Evolutionary conservation across 2,329 filamentous ascomycete species (phyloP).

Genomic region (Metarhizium guizhouense): DNA sequence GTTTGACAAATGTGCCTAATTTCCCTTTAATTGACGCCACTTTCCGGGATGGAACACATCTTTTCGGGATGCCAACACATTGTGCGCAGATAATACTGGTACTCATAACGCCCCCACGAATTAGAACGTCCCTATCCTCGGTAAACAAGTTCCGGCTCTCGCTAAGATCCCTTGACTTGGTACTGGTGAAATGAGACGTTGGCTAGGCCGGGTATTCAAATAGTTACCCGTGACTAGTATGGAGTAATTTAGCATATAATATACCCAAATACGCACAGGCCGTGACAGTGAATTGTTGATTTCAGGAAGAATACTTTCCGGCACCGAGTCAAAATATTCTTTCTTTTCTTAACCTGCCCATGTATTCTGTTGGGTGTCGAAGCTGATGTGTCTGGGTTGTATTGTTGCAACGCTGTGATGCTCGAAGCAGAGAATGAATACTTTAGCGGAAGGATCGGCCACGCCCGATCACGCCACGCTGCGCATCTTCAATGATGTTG

Average conservation of each 20-base stretch:
- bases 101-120: neutral
- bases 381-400: neutral
- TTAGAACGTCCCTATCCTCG: neutral
- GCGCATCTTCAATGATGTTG: neutral
- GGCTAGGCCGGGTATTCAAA: too few species aligned
- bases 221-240: too few species aligned
- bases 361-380: too few species aligned
- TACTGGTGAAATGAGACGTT: neutral
- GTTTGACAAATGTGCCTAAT: neutral
- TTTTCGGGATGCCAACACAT: neutral
- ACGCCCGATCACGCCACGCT: neutral
- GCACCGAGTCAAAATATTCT: too few species aligned
- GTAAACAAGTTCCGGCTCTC: neutral
- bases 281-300: too few species aligned
- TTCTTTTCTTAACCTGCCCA: too few species aligned
- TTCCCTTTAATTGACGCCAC: neutral
- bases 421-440: neutral
- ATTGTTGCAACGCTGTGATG: neutral
- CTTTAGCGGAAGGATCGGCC: neutral
- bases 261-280: too few species aligned
- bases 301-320: too few species aligned
- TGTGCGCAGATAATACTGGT: neutral
- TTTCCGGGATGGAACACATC: neutral
- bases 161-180: neutral
- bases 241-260: too few species aligned